Percentiles rank a stretch among this genome's conserved stretches.
Evolutionary conservation across 192 early-diverging fungal genomes (phyloP).

Genomic region (Pilaira anomala): DNA sequence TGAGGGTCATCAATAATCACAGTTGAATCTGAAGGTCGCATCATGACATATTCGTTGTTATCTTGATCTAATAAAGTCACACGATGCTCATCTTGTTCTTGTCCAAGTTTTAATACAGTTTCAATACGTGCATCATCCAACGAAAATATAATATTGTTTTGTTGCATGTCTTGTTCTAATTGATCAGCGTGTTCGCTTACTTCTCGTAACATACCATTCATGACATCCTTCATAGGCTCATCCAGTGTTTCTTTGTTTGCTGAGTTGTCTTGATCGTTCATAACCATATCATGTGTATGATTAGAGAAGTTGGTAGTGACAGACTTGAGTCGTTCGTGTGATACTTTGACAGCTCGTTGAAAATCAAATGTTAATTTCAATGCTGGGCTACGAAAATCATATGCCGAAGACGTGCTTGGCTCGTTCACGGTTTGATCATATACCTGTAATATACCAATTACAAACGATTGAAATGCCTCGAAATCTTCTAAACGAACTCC

Average conservation of each 20-base stretch:
- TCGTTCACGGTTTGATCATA: constrained; percentile 28
- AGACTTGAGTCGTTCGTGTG: constrained; percentile 18
- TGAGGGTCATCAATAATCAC: constrained; percentile 45
- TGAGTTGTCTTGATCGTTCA: background rate
- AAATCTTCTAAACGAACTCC: constrained; percentile 28
- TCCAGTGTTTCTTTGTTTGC: constrained; percentile 1
- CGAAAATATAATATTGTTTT: constrained; percentile 28
- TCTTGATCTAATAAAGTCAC: constrained; percentile 47
- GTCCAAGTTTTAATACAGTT: constrained; percentile 41
- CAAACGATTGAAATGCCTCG: constrained; percentile 30
- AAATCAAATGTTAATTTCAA: constrained; percentile 33
- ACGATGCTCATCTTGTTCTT: constrained; percentile 17
- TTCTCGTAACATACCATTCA: constrained; percentile 39
- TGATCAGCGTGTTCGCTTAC: constrained; percentile 42
- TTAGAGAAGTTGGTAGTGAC: background rate
- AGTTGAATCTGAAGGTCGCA: constrained; percentile 42
- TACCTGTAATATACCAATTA: constrained; percentile 30
- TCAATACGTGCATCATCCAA: constrained; percentile 30
- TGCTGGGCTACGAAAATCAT: constrained; percentile 28
- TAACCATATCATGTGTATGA: background rate
- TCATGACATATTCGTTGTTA: constrained; percentile 56
- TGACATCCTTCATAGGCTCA: constrained; percentile 27
- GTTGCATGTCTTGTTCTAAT: constrained; percentile 40
- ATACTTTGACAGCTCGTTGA: constrained; percentile 30
- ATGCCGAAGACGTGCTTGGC: background rate